phyloP scores from a whole-genome alignment of 768 basidiomycete species.

The Suillus decipiens region DNA sequence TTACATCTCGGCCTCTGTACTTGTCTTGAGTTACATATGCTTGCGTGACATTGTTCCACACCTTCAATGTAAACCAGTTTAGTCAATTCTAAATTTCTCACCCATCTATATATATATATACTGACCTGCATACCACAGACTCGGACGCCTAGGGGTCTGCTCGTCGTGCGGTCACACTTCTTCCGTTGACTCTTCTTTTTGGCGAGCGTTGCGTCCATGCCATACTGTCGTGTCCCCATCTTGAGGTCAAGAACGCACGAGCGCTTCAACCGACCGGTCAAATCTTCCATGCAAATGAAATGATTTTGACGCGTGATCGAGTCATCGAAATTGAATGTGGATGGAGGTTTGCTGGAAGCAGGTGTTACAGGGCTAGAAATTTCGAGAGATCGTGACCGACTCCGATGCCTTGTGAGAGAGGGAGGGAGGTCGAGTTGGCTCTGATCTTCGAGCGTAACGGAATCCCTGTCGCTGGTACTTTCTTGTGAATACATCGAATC shows the following conservation, averaged over 20 bases:
- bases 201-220: slow-evolving; percentile 85
- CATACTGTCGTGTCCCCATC: slow-evolving; percentile 99
- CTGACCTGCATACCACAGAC: slow-evolving; percentile 99
- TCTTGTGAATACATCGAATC: slow-evolving; percentile 37
- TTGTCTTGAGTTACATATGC: slow-evolving; percentile 94
- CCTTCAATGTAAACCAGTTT: slow-evolving; percentile 47
- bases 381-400: slow-evolving; percentile 41
- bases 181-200: slow-evolving; percentile 99
- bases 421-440: slow-evolving; percentile 25
- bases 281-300: slow-evolving; percentile 98
- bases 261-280: slow-evolving; percentile 87
- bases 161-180: slow-evolving; percentile 97
- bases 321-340: slow-evolving; percentile 42
- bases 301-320: slow-evolving; percentile 86
- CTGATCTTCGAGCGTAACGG: slow-evolving; percentile 26
- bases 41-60: slow-evolving; percentile 86
- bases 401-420: slow-evolving; percentile 41
- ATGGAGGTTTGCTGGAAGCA: slow-evolving; percentile 29
- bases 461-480: slow-evolving; percentile 48
- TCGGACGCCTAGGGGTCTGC: slow-evolving; percentile 84
- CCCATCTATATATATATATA: slow-evolving; percentile 14
- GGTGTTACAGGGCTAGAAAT: slow-evolving; percentile 25
- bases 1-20: slow-evolving; percentile 91
- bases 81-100: slow-evolving; percentile 7
- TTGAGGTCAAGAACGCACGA: slow-evolving; percentile 98